phyloP scores from a whole-genome alignment of 1,284 basidiomycete genomes.

The Omphalotus olearius region DNA sequence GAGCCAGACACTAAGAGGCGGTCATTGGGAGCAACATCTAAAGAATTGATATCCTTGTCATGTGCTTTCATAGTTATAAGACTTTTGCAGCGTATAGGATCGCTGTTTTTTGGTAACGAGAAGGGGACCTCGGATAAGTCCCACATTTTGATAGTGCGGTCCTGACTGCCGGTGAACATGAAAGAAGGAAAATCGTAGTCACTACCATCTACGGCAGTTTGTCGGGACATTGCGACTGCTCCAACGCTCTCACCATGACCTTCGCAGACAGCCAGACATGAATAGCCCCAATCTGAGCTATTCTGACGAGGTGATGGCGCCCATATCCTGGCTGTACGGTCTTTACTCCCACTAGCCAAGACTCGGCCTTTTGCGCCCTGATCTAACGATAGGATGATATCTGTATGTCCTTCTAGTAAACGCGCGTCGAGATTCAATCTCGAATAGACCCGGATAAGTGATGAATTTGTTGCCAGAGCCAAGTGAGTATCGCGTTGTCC shows the following conservation, averaged over 20 bases:
- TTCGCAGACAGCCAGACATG: conserved; percentile 84
- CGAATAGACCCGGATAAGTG: conserved; percentile 85
- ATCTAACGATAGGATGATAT: conserved; percentile 89
- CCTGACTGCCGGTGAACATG: conserved; percentile 93
- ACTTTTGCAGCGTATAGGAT: conserved; percentile 60
- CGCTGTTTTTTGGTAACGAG: conserved; percentile 19
- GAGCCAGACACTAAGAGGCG: conserved; percentile 88
- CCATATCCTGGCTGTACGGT: conserved; percentile 89
- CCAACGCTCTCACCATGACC: conserved; percentile 96
- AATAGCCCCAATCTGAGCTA: conserved; percentile 51
- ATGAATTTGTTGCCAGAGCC: conserved; percentile 95
- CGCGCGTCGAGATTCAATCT: conserved; percentile 72
- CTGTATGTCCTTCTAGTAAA: conserved; percentile 83
- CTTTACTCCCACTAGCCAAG: conserved; percentile 91
- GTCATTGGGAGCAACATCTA: conserved; percentile 93
- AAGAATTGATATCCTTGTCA: conserved; percentile 98
- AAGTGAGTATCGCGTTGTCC: conserved; percentile 62
- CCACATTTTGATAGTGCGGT: conserved; percentile 99
- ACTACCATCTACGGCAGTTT: conserved; percentile 25
- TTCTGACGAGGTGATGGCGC: conserved; percentile 33
- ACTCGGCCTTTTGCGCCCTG: conserved; percentile 62
- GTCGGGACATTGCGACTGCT: conserved; percentile 77
- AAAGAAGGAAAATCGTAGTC: conserved; percentile 41
- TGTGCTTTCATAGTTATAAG: conserved; percentile 91
- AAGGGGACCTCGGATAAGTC: conserved; percentile 62